Conservation (phyloP, 176 grass and related monocot genomes). For the Chrysopogon serrulatus region DNA sequence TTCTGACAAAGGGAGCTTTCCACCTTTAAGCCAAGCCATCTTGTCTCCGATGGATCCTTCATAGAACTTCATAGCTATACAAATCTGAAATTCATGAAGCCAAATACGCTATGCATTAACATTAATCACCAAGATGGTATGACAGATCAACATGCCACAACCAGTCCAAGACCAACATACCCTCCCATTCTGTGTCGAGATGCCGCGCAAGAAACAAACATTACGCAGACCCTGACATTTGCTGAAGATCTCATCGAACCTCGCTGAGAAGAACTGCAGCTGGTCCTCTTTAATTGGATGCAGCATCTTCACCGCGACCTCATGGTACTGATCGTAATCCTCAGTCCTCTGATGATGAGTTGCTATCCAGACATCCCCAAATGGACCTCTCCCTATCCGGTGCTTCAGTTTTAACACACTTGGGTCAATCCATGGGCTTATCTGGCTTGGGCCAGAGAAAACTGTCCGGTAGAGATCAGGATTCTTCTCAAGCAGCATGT, state of each 20-base stretch:
- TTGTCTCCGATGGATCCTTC: constrained; percentile 94
- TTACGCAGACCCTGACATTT: constrained; percentile 61
- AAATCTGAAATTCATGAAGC: constrained; percentile 56
- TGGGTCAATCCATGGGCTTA: constrained; percentile 79
- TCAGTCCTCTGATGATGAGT: constrained; percentile 66
- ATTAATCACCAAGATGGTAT: background rate
- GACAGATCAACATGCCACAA: background rate
- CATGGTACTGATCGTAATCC: constrained; percentile 68
- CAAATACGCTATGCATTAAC: background rate
- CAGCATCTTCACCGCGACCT: constrained; percentile 95
- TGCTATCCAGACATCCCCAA: constrained; percentile 93
- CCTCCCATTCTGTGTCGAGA: constrained; percentile 78
- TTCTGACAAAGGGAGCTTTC: constrained; percentile 78
- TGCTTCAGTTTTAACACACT: constrained; percentile 70
- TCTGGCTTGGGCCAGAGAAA: constrained; percentile 60
- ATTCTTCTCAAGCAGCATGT: constrained; percentile 88
- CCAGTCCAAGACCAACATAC: constrained; percentile 35
- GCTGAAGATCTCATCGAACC: constrained; percentile 81
- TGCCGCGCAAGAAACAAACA: constrained; percentile 79
- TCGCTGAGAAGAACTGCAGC: constrained; percentile 57
- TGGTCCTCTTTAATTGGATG: constrained; percentile 89
- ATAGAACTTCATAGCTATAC: constrained; percentile 94
- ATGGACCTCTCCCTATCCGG: constrained; percentile 84
- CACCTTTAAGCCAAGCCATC: constrained; percentile 83
- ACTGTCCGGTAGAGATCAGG: constrained; percentile 64